Conservation (phyloP, 108 stramenopile genomes). For the Nannochloropsis oceanica region DNA sequence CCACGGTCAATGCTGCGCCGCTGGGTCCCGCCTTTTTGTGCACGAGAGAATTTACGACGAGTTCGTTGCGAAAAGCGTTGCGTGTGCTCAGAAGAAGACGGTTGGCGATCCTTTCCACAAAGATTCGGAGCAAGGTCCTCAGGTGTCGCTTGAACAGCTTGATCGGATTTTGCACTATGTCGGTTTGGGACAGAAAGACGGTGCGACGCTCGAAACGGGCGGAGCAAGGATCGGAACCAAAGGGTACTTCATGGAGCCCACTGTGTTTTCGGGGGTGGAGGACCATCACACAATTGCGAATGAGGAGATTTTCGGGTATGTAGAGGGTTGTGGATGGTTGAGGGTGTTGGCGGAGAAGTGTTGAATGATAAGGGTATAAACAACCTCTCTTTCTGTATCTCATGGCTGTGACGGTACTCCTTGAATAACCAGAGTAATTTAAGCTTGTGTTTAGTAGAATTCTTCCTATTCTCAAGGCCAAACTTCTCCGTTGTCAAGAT, state of each 20-base stretch:
- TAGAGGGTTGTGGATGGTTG: neutral
- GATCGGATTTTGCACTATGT: constrained; percentile 28
- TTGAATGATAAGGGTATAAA: too few relatives aligned
- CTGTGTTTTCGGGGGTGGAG: constrained; percentile 30
- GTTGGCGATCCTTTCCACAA: constrained; percentile 10
- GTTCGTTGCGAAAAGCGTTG: constrained; percentile 19
- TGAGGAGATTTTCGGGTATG: constrained; percentile 50
- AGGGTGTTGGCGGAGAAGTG: too few relatives aligned
- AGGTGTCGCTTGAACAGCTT: constrained; percentile 35
- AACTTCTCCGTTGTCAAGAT: too few relatives aligned
- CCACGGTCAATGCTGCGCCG: constrained; percentile 64
- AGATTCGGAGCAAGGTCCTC: constrained; percentile 32
- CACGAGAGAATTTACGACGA: constrained; percentile 42
- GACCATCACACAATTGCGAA: constrained; percentile 37
- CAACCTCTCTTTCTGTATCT: too few relatives aligned
- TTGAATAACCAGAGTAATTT: too few relatives aligned
- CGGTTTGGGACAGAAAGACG: constrained; percentile 26
- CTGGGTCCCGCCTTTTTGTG: constrained; percentile 55
- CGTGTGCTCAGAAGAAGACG: neutral
- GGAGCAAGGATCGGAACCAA: constrained; percentile 21
- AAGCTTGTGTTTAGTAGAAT: too few relatives aligned
- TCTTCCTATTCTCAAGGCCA: too few relatives aligned
- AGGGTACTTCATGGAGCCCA: constrained; percentile 42
- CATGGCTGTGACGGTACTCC: too few relatives aligned
- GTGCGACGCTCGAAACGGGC: constrained; percentile 25